phyloP scores from a whole-genome alignment of 192 early-diverging fungal genomes.

The Dimargaris verticillata region DNA sequence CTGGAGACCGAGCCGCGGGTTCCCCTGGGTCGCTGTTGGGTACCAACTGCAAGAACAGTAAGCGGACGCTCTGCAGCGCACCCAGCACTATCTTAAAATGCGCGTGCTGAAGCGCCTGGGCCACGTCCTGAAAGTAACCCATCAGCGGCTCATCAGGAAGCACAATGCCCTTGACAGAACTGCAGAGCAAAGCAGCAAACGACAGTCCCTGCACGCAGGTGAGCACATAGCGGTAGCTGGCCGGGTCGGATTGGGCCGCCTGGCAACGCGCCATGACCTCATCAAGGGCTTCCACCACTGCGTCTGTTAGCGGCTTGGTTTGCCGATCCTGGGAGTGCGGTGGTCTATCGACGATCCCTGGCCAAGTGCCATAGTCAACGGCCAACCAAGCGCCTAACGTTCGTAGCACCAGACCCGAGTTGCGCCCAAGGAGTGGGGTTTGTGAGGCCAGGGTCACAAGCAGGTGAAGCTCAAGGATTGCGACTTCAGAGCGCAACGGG shows the following conservation, averaged over 20 bases:
- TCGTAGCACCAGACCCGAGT: slow-evolving; percentile 2
- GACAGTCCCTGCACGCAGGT: background rate
- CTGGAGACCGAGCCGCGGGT: no score
- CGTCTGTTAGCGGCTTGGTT: background rate
- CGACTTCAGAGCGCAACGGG: background rate
- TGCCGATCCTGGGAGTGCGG: no score
- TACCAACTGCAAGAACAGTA: slow-evolving; percentile 6
- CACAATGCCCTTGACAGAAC: background rate
- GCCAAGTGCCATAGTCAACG: background rate
- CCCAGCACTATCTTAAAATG: slow-evolving; percentile 4
- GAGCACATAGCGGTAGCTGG: background rate
- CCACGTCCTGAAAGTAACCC: slow-evolving; percentile 7
- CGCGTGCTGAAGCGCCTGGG: background rate
- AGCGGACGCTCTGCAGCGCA: slow-evolving; percentile 7
- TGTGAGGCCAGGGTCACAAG: background rate
- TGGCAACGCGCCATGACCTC: background rate
- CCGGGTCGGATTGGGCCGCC: no score
- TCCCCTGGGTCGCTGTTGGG: background rate
- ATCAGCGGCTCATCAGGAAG: background rate
- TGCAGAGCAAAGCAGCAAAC: slow-evolving; percentile 8
- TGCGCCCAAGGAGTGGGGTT: slow-evolving; percentile 6
- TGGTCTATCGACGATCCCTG: no score
- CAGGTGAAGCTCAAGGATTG: slow-evolving; percentile 1
- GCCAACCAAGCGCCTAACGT: background rate
- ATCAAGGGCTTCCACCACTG: slow-evolving; percentile 2